Conservation (phyloP, 345 rosid species). For the Mercurialis annua region DNA sequence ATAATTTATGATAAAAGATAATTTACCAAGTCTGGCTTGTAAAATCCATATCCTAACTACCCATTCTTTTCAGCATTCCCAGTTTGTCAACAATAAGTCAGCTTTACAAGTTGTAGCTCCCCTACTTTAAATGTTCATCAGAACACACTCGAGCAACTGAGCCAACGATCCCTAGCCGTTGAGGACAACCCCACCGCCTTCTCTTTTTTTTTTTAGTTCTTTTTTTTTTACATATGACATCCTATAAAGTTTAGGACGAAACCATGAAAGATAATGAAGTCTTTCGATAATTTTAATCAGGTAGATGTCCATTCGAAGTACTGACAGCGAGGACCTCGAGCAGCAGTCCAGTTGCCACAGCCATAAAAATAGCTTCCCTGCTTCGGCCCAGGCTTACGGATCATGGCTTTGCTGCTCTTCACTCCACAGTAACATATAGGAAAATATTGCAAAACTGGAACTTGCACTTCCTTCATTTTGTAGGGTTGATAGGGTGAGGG, state of each 20-base stretch:
- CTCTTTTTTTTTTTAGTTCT: neutral
- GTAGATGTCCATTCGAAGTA: constrained; percentile 42
- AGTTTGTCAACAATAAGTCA: constrained; percentile 28
- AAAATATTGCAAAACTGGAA: constrained; percentile 26
- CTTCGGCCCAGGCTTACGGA: constrained; percentile 38
- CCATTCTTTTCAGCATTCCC: constrained; percentile 16
- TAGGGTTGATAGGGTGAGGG: constrained; percentile 17
- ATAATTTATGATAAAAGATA: constrained; percentile 22
- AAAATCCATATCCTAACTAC: constrained; percentile 21
- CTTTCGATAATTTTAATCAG: constrained; percentile 18
- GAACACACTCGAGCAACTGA: constrained; percentile 9
- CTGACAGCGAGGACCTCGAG: constrained; percentile 31
- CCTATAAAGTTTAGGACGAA: constrained; percentile 13
- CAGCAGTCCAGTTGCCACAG: constrained; percentile 45
- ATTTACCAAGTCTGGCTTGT: constrained; percentile 19
- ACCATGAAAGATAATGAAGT: constrained; percentile 4
- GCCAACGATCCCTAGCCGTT: constrained; percentile 10
- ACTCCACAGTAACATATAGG: constrained; percentile 43
- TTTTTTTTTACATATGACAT: constrained; percentile 12
- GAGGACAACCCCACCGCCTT: constrained; percentile 24
- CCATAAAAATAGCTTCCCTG: constrained; percentile 39
- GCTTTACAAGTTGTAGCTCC: constrained; percentile 31
- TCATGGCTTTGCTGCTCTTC: constrained; percentile 33
- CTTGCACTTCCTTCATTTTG: constrained; percentile 17
- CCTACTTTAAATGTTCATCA: constrained; percentile 3